Evolutionary conservation across 352 stramenopile genomes (phyloP).

Genomic region (Thraustochytrium sp.): DNA sequence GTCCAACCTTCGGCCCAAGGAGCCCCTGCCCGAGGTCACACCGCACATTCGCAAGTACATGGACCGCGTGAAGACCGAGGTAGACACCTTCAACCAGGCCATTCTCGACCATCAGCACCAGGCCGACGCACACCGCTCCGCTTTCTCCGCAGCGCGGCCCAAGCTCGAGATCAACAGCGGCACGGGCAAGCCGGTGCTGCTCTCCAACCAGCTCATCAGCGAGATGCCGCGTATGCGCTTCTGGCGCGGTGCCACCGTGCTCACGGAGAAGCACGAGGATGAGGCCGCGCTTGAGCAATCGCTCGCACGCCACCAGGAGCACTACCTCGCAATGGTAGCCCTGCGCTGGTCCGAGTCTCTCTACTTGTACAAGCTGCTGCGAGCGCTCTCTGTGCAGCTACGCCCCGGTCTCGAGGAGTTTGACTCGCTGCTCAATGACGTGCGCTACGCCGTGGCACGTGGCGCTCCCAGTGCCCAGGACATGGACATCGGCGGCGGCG

Average conservation of each 20-base stretch:
- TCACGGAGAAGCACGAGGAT: not conserved
- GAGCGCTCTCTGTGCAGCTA: slow-evolving; percentile 8
- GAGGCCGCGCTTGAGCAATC: not conserved
- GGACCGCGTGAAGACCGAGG: not conserved
- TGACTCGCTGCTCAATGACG: not conserved
- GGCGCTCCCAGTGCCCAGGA: not conserved
- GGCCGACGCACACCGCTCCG: not conserved
- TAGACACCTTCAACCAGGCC: not conserved
- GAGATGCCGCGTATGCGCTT: not conserved
- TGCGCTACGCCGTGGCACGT: not conserved
- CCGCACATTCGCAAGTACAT: not conserved
- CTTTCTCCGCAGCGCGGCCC: not conserved
- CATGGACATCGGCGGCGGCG: not conserved
- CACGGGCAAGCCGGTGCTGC: not conserved
- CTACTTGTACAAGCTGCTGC: slow-evolving; percentile 29
- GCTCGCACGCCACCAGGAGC: not conserved
- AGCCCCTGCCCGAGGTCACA: not conserved
- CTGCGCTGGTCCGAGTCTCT: slow-evolving; percentile 34
- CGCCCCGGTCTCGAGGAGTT: slow-evolving; percentile 17
- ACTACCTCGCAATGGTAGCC: not conserved
- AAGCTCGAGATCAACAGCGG: not conserved
- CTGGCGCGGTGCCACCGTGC: not conserved
- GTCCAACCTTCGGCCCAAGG: not conserved
- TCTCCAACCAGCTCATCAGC: not conserved
- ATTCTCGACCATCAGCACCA: not conserved